phyloP scores from a whole-genome alignment of 139 green algal genomes.

The Picocystis salinarum region DNA sequence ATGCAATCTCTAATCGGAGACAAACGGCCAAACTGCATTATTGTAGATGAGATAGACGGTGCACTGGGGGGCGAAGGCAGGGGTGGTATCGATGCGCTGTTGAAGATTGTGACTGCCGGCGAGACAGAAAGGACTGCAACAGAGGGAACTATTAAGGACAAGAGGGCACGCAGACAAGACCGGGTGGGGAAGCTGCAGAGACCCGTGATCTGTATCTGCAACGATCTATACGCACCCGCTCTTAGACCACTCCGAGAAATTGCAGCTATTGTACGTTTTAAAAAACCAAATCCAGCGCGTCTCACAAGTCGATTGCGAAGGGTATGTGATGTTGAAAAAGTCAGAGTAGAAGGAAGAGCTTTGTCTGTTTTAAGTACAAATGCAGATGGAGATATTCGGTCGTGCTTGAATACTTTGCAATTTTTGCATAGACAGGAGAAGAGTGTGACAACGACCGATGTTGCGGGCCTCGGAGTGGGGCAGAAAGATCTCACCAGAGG shows the following conservation, averaged over 20 bases:
- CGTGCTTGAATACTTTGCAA: constrained; percentile 89
- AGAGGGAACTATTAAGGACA: constrained; percentile 8
- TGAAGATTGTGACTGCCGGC: constrained; percentile 46
- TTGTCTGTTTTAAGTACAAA: neutral
- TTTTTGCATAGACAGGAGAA: constrained; percentile 22
- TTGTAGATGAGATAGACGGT: constrained; percentile 94
- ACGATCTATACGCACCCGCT: constrained; percentile 79
- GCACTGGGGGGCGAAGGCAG: constrained; percentile 54
- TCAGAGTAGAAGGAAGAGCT: neutral
- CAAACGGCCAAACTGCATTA: constrained; percentile 58
- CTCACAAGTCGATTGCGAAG: neutral
- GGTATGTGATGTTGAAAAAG: neutral
- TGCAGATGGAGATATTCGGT: constrained; percentile 57
- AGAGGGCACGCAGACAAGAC: neutral
- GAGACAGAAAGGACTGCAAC: constrained; percentile 5
- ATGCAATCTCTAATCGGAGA: constrained; percentile 26
- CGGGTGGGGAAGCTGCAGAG: constrained; percentile 24
- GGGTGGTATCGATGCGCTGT: constrained; percentile 51
- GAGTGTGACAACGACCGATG: neutral
- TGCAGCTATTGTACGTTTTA: constrained; percentile 56
- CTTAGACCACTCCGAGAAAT: constrained; percentile 64
- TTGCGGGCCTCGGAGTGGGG: no score
- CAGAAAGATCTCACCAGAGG: no score
- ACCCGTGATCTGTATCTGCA: constrained; percentile 91
- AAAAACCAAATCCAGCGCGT: neutral